These are phyloP conservation scores for Gynochthodes officinalis DNA, from an alignment of 257 asterid genomes.

Conservation along the genomic window DNA sequence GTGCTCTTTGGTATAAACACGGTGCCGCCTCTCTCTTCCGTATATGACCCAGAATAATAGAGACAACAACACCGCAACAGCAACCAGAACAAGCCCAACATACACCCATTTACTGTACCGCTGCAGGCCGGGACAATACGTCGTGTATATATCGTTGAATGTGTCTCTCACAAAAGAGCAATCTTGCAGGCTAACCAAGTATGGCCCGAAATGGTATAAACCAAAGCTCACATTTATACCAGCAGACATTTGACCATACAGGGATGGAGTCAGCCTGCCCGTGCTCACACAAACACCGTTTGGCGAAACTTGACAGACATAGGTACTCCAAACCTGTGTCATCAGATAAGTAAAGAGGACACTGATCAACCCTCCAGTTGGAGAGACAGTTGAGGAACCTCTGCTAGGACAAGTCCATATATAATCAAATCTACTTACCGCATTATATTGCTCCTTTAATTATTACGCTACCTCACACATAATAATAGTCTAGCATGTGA, in stretches of 20 bases:
- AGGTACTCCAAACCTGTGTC: slow-evolving; percentile 65
- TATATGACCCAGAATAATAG: slow-evolving; percentile 76
- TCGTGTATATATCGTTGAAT: slow-evolving; percentile 40
- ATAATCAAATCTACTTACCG: background rate
- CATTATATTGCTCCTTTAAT: background rate
- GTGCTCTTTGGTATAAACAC: slow-evolving; percentile 58
- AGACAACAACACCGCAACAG: slow-evolving; percentile 67
- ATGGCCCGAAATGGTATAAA: slow-evolving; percentile 54
- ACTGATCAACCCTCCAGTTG: background rate
- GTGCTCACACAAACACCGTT: slow-evolving; percentile 52
- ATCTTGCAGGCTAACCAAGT: slow-evolving; percentile 65
- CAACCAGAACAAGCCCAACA: slow-evolving; percentile 66
- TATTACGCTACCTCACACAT: too few species aligned
- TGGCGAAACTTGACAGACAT: slow-evolving; percentile 61
- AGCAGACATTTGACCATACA: slow-evolving; percentile 62
- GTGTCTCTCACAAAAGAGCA: slow-evolving; percentile 72
- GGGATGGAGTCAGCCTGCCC: slow-evolving; percentile 72
- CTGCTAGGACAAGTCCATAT: background rate
- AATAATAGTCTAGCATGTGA: too few species aligned
- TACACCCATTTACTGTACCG: slow-evolving; percentile 54
- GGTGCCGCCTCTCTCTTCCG: slow-evolving; percentile 82
- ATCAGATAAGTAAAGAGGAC: background rate
- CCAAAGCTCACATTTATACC: slow-evolving; percentile 71
- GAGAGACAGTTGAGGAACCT: background rate
- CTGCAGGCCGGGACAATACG: slow-evolving; percentile 61